Base-by-base conservation (phyloP, 2,329 filamentous ascomycete species). In the Trichothecium sympodiale region DNA sequence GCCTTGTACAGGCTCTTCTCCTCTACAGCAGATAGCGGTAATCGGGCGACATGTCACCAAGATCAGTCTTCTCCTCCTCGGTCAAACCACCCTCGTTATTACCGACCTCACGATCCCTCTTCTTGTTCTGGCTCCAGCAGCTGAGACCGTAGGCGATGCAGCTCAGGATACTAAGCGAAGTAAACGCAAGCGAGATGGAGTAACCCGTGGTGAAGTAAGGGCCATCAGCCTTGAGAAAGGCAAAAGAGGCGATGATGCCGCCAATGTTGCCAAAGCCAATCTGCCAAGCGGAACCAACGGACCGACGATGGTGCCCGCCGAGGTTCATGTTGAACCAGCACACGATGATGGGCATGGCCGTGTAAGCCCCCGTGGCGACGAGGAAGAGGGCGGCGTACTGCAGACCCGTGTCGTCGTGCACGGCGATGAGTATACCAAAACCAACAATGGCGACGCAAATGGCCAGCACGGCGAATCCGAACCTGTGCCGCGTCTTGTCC, bases 271-370 rank as follows among this genome's bases (percentile, higher is more conserved):
- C 83, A 44, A 87, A 85, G 1, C 79, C 80, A 30, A 88, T 67
- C 54, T 87, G 82, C 79, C 80, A 87, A 1, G 80, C 83, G 8
- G 74, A 74, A 10, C 82, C 82, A 13, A 87, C 72, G 8, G 77
- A 69, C 30, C 82, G 68, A 3, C 81, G 70, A 38, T 78, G 78
- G 51, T 87, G 83, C 0, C 81, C 82, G 3, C 75, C 75, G 2
- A 86, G 62, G 47, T 87, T 88, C 74, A 86, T 85, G 46, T 80
- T 80, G 56, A 81, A 87, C 82, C 83, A 88, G 54, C 81, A 87
- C 7, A 87, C 73, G 30, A 87, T 75, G 20, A 94, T 78, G 0
- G 89, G 87, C 81, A 94, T 88, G n/a, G 87, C 84, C 1, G 77
- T 78, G 59, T 93, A 95, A 0, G 74, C 71, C 34, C 85, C 85